Conservation (phyloP, 2,329 filamentous ascomycete genomes). For the Monosporascus sp. region DNA sequence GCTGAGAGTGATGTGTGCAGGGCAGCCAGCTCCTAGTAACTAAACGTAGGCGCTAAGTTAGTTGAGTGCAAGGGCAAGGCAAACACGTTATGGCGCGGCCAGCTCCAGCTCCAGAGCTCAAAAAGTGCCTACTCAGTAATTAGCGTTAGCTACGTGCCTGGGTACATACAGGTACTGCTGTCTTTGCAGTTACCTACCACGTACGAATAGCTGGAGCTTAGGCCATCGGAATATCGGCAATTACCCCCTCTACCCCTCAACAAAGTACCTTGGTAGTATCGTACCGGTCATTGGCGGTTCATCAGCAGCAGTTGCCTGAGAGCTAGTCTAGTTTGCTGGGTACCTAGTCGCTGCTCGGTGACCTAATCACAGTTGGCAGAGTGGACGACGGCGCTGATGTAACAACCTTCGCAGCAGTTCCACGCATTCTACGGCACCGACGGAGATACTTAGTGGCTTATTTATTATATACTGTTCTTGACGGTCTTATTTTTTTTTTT, state of each 20-base stretch:
- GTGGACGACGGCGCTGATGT: background rate
- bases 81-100: slow-evolving; percentile 35
- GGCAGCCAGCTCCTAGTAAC: slow-evolving; percentile 8
- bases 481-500: background rate
- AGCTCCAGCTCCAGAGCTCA: slow-evolving; percentile 18
- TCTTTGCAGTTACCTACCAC: too few species aligned
- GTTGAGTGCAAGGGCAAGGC: slow-evolving; percentile 27
- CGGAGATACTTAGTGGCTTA: background rate
- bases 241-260: background rate
- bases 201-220: background rate
- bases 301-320: slow-evolving; percentile 10
- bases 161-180: too few species aligned
- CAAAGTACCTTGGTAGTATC: too few species aligned
- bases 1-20: background rate
- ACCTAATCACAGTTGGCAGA: background rate
- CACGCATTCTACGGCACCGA: background rate
- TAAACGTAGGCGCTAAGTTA: background rate
- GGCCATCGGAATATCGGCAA: background rate
- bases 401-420: background rate
- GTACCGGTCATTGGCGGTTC: slow-evolving; percentile 4
- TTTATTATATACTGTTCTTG: too few species aligned
- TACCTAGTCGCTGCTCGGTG: background rate
- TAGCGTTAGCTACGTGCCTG: background rate
- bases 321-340: background rate
- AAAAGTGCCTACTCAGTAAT: background rate